Evolutionary conservation across 108 stramenopile species (phyloP).

Genomic region (Fragilaria radians): DNA sequence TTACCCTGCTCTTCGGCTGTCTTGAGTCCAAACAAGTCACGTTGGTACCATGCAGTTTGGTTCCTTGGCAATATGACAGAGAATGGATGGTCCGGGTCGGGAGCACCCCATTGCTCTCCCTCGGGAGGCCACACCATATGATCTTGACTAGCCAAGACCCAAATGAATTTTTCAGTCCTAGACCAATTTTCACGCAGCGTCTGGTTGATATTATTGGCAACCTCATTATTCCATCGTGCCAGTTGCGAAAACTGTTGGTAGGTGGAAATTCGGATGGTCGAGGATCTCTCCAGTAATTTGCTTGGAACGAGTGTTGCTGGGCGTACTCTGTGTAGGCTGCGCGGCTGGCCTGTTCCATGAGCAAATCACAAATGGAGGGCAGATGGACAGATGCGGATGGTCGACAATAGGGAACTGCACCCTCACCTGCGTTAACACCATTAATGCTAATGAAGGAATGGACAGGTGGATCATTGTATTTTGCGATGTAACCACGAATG

Average conservation of each 20-base stretch:
- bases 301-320: slow-evolving; percentile 52
- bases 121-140: slow-evolving; percentile 70
- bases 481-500: slow-evolving; percentile 64
- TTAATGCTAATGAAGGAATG: slow-evolving; percentile 60
- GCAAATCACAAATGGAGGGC: slow-evolving; percentile 39
- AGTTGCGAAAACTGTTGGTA: slow-evolving; percentile 55
- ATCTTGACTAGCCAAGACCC: slow-evolving; percentile 61
- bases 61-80: slow-evolving; percentile 35
- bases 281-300: slow-evolving; percentile 68
- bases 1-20: slow-evolving; percentile 58
- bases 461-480: slow-evolving; percentile 69
- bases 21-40: slow-evolving; percentile 62
- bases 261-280: slow-evolving; percentile 8
- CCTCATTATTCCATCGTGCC: slow-evolving; percentile 69
- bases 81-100: slow-evolving; percentile 47
- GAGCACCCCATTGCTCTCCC: slow-evolving; percentile 70
- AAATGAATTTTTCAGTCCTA: slow-evolving; percentile 48
- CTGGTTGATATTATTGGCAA: slow-evolving; percentile 21
- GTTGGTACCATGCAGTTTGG: slow-evolving; percentile 55
- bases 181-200: slow-evolving; percentile 41
- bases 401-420: slow-evolving; percentile 55
- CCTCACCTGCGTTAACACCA: slow-evolving; percentile 69
- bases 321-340: slow-evolving; percentile 52
- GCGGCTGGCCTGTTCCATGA: slow-evolving; percentile 52
- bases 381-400: slow-evolving; percentile 10